Evolutionary conservation across 2,329 filamentous ascomycete genomes (phyloP).

Genomic region (Aspergillus alliaceus): DNA sequence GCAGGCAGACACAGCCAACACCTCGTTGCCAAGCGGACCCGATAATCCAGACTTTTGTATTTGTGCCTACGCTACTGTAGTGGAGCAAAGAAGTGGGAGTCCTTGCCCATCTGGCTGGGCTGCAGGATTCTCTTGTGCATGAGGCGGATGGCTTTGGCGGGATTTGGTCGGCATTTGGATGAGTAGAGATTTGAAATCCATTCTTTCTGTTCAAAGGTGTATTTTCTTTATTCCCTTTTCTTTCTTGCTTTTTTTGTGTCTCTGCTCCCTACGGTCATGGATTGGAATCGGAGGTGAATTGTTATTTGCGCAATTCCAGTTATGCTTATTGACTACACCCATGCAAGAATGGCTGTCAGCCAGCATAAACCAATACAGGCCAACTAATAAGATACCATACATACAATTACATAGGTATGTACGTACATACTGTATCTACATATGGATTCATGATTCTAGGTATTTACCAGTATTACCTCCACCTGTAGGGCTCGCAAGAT

Average conservation of each 20-base stretch:
- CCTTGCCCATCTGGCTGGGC: not conserved
- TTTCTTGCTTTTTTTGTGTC: not conserved
- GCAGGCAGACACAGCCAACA: not conserved
- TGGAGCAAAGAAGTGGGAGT: not conserved
- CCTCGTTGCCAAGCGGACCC: not conserved
- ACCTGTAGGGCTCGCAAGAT: not conserved
- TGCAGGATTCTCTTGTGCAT: not conserved
- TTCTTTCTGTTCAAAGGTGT: not conserved
- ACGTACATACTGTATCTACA: not conserved
- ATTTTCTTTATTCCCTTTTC: not conserved
- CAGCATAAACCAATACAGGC: not conserved
- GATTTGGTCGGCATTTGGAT: constrained; percentile 4
- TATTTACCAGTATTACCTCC: no score
- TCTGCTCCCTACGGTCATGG: not conserved
- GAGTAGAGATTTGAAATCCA: not conserved
- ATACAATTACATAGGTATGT: not conserved
- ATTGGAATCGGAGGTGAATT: not conserved
- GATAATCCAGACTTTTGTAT: not conserved
- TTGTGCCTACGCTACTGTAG: not conserved
- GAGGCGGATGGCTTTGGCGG: not conserved
- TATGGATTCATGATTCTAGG: no score
- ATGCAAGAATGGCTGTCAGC: not conserved
- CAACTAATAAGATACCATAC: not conserved
- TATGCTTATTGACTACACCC: not conserved
- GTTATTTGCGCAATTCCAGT: no score